Evolutionary conservation across 2,329 filamentous ascomycete species (phyloP), one percentile per base, ranked within the genome.

Genomic region (Grosmannia huntii): DNA sequence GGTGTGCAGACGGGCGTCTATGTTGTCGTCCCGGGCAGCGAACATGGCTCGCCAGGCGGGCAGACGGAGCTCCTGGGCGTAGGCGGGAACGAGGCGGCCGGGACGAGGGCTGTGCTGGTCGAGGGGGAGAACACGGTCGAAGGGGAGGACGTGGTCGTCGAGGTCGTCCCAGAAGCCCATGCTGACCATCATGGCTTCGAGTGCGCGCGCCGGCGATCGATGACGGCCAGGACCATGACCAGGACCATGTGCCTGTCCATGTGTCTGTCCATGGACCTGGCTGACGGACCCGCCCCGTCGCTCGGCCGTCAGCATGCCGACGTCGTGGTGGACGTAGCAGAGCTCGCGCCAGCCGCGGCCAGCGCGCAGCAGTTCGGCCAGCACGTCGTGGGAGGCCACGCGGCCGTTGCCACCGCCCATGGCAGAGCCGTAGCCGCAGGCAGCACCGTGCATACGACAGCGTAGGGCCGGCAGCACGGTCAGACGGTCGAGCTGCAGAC

Each of bases 151-250:
- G 36, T 62, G 59, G 28, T 49, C 28, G 53, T 62, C 59, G 28
- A 5, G 5, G n/a, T 58, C 58, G 33, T 62, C 59, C 63, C 63
- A 64, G 57, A 63, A 64, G 21, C 63, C 63, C 62, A 64, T 61
- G 54, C 57, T 63, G 56, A 63, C 53, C 63, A 64, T 64, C 63
- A 64, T 62, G 44, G 63, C 63, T 46, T 64, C 63, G n/a, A 64
- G 56, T 3, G 62, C 62, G 57, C 61, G 36, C n/a, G n/a, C n/a
- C n/a, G n/a, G n/a, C n/a, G n/a, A n/a, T n/a, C n/a, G n/a, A n/a
- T n/a, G n/a, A n/a, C n/a, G n/a, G n/a, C n/a, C n/a, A n/a, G n/a
- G 28, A 28, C 28, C 5, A 28, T 28, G 28, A 7, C 28, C 28
- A 7, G 28, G 5, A 28, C 5, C 28, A 28, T 28, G n/a, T n/a